Conservation (phyloP, 345 rosid species). For the Raphanus sativus region DNA sequence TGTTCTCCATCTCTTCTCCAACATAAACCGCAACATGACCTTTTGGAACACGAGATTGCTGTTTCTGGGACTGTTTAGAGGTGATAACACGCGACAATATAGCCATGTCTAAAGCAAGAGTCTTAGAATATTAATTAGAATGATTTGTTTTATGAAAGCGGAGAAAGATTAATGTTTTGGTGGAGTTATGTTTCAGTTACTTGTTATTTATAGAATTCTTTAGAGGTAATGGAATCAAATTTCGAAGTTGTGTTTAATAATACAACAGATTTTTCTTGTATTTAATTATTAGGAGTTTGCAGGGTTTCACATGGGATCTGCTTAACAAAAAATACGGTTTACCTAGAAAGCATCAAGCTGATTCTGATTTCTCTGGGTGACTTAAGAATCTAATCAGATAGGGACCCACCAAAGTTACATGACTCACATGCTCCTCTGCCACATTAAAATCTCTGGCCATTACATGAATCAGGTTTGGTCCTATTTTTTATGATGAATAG, state of each 20-base stretch:
- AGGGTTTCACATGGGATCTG: slow-evolving; percentile 35
- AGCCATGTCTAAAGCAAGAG: slow-evolving; percentile 27
- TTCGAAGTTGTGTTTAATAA: slow-evolving; percentile 6
- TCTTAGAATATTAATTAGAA: neutral
- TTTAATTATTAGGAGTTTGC: slow-evolving; percentile 18
- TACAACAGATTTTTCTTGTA: slow-evolving; percentile 19
- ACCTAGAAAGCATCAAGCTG: slow-evolving; percentile 37
- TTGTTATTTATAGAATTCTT: slow-evolving; percentile 34
- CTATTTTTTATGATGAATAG: slow-evolving; percentile 20
- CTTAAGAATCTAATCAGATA: slow-evolving; percentile 34
- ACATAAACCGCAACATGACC: slow-evolving; percentile 55
- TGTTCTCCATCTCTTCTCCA: slow-evolving; percentile 43
- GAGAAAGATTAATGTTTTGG: slow-evolving; percentile 10
- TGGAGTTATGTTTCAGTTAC: slow-evolving; percentile 24
- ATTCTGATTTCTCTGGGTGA: slow-evolving; percentile 28
- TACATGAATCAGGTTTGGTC: slow-evolving; percentile 31
- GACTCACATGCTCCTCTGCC: slow-evolving; percentile 29
- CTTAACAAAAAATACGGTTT: slow-evolving; percentile 30
- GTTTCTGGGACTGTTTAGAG: slow-evolving; percentile 31
- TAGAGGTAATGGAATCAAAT: slow-evolving; percentile 19
- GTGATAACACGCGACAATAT: slow-evolving; percentile 37
- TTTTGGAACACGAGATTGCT: slow-evolving; percentile 42
- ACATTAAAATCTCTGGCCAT: slow-evolving; percentile 34
- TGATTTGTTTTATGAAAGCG: slow-evolving; percentile 6
- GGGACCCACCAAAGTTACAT: slow-evolving; percentile 30